Evolutionary conservation across 768 basidiomycete genomes (phyloP).

Genomic region (Suillus lakei): DNA sequence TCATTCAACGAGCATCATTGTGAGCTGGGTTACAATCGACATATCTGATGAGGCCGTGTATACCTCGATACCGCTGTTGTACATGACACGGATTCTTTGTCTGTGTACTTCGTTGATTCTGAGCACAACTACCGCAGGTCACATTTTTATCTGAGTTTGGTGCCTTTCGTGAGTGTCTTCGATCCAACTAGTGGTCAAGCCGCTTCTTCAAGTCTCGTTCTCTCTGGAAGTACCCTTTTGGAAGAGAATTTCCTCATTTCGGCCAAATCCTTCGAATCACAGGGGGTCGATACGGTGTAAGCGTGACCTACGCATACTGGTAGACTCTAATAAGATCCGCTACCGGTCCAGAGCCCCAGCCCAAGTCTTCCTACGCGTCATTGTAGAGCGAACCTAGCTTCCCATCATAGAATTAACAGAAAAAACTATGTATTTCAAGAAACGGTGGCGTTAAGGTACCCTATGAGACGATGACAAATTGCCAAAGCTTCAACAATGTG

Average conservation of each 20-base stretch:
- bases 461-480: slow-evolving; percentile 4
- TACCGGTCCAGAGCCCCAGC: background rate
- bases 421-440: background rate
- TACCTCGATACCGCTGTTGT: background rate
- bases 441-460: slow-evolving; percentile 3
- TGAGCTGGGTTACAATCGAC: background rate
- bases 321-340: background rate
- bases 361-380: background rate
- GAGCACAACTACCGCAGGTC: background rate
- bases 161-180: background rate
- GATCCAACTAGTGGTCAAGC: background rate
- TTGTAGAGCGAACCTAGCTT: background rate
- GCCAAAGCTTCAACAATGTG: slow-evolving; percentile 3
- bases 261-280: background rate
- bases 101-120: too few relatives aligned
- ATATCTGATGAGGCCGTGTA: background rate
- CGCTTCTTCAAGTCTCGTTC: background rate
- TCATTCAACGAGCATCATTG: background rate
- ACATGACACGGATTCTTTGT: background rate
- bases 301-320: background rate
- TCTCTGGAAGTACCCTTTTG: slow-evolving; percentile 5
- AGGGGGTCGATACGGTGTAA: background rate
- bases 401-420: background rate
- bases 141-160: background rate
- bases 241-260: background rate